Evolutionary conservation across 371 early-diverging fungal species (phyloP).

Genomic region (Mucor indicus): DNA sequence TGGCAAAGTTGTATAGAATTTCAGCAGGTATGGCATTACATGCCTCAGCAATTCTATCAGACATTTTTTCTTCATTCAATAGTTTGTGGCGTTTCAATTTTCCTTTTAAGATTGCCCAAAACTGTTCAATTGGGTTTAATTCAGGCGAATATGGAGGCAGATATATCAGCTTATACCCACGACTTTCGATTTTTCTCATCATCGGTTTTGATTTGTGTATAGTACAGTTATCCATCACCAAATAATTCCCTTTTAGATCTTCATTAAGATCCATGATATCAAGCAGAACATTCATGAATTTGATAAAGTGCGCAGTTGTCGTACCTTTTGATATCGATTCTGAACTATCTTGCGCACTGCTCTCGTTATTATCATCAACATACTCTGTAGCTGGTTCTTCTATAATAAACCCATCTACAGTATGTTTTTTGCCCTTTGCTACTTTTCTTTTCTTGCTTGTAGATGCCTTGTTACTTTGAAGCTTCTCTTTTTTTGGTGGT

Average conservation of each 20-base stretch:
- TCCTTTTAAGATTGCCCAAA: conserved; percentile 9
- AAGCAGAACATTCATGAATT: conserved; percentile 14
- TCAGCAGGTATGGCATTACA: conserved; percentile 14
- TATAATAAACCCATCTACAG: conserved; percentile 10
- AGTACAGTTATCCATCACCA: conserved; percentile 12
- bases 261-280: conserved; percentile 17
- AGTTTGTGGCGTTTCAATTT: conserved; percentile 12
- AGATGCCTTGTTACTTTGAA: conserved; percentile 7
- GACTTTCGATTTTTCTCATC: conserved; percentile 11
- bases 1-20: no score
- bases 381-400: conserved; percentile 15
- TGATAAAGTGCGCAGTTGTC: conserved; percentile 11
- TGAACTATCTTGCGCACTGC: conserved; percentile 14
- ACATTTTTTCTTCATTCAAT: conserved; percentile 9
- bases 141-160: conserved; percentile 13
- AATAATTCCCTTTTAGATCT: conserved; percentile 17
- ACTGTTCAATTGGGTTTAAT: conserved; percentile 7
- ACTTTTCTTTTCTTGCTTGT: conserved; percentile 7
- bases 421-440: conserved; percentile 12
- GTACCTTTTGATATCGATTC: conserved; percentile 20
- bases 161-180: conserved; percentile 10
- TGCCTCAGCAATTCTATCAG: conserved; percentile 14
- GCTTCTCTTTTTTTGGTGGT: conserved; percentile 6
- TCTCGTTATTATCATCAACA: conserved; percentile 17
- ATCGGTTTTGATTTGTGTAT: conserved; percentile 17